Conservation (phyloP, 495 filamentous ascomycete genomes). For the Aspergillus heteromorphus region DNA sequence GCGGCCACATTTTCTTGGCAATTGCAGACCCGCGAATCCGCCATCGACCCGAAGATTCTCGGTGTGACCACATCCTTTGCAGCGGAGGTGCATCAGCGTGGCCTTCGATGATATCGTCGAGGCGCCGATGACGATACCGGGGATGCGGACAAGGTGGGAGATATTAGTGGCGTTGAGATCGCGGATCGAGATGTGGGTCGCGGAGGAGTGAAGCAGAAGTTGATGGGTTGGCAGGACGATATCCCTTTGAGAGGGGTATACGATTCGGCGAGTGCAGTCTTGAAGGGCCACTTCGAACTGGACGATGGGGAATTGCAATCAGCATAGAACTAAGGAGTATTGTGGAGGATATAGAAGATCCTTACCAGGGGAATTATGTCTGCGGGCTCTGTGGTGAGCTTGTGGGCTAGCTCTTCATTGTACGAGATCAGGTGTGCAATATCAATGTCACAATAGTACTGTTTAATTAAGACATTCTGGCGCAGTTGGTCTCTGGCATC, state of each 20-base stretch:
- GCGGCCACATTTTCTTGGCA: slow-evolving; percentile 73
- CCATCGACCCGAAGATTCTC: slow-evolving; percentile 68
- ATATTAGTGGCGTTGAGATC: slow-evolving; percentile 90
- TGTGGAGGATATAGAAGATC: neutral
- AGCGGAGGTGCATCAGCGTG: slow-evolving; percentile 79
- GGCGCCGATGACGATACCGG: slow-evolving; percentile 95
- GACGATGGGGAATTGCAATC: neutral
- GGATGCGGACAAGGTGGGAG: slow-evolving; percentile 89
- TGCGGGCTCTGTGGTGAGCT: slow-evolving; percentile 81
- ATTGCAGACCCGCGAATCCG: slow-evolving; percentile 78
- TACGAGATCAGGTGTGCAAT: slow-evolving; percentile 94
- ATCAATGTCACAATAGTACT: slow-evolving; percentile 96
- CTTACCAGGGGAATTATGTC: slow-evolving; percentile 88
- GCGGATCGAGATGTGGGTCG: slow-evolving; percentile 86
- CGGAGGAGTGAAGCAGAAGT: slow-evolving; percentile 88
- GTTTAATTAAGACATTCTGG: slow-evolving; percentile 91
- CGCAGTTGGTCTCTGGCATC: slow-evolving; percentile 79
- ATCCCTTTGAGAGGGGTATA: slow-evolving; percentile 69
- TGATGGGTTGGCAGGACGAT: slow-evolving; percentile 79
- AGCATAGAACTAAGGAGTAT: neutral
- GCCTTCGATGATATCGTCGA: slow-evolving; percentile 96
- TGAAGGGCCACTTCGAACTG: slow-evolving; percentile 90
- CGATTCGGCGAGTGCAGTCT: slow-evolving; percentile 86
- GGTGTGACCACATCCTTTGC: slow-evolving; percentile 74
- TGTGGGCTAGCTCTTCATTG: slow-evolving; percentile 92